phyloP scores from a whole-genome alignment of 106 monocot species.

The Allium cepa region DNA sequence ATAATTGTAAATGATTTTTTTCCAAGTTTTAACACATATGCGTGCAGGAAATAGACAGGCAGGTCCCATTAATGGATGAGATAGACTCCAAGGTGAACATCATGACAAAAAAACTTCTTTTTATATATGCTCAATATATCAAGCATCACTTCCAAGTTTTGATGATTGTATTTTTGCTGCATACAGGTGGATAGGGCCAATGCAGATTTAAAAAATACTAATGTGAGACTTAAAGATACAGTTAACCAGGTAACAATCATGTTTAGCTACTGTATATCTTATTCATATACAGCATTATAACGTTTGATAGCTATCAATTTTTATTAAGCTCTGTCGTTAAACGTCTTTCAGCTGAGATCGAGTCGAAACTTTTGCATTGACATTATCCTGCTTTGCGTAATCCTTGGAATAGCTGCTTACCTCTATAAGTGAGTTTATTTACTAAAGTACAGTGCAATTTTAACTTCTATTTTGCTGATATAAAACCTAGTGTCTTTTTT shows the following conservation, averaged over 20 bases:
- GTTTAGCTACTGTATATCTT: background rate
- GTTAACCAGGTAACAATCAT: constrained; percentile 53
- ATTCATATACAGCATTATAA: background rate
- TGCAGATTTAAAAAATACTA: constrained; percentile 87
- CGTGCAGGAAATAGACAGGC: constrained; percentile 90
- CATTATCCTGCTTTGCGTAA: constrained; percentile 79
- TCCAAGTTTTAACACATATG: no score
- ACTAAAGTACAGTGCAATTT: background rate
- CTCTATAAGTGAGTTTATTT: constrained; percentile 71
- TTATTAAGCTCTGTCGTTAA: no score
- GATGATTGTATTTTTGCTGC: background rate
- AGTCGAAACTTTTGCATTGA: constrained; percentile 94
- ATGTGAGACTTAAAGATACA: constrained; percentile 92
- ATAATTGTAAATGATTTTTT: background rate
- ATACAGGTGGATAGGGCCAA: constrained; percentile 66
- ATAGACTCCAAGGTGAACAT: constrained; percentile 52
- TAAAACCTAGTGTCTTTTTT: background rate
- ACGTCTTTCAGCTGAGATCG: constrained; percentile 65
- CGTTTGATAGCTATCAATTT: no score
- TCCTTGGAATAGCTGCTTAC: constrained; percentile 89
- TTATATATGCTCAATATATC: no score
- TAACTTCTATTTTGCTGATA: no score
- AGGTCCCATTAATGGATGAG: constrained; percentile 97
- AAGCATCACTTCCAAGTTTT: no score
- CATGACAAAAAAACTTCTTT: no score